A percentile compares a stretch with the other conserved stretches of the same genome.
Conservation (phyloP, 768 basidiomycete species). For the Calvatia gigantea region DNA sequence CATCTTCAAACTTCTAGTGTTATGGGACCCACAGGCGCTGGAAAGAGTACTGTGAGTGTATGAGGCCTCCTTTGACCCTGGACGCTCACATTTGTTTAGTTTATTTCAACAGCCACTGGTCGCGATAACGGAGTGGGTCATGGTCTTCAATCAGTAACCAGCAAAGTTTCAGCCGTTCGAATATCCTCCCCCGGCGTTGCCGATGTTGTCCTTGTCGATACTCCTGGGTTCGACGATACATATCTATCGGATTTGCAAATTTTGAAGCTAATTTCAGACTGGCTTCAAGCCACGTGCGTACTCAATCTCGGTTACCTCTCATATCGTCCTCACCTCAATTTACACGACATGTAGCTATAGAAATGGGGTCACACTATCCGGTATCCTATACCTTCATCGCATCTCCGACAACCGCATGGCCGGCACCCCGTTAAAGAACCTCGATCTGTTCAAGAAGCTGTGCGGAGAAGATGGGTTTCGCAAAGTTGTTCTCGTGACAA, state of each 20-base stretch:
- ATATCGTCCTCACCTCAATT: background rate
- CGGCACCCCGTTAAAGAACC: background rate
- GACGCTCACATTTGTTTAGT: background rate
- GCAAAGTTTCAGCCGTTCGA: conserved; percentile 16
- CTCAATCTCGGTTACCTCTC: background rate
- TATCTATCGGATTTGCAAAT: conserved; percentile 19
- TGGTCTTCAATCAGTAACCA: conserved; percentile 21
- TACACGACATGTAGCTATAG: background rate
- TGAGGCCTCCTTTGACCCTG: background rate
- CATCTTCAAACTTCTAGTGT: conserved; percentile 15
- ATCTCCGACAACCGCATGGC: conserved; percentile 6
- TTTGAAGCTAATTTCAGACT: conserved; percentile 21
- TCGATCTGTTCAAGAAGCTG: conserved; percentile 3
- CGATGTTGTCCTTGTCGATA: conserved; percentile 22
- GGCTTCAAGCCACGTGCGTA: conserved; percentile 23
- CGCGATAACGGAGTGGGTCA: conserved; percentile 21
- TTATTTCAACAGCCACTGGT: conserved; percentile 15
- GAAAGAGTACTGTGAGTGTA: conserved; percentile 26
- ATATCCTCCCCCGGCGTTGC: background rate
- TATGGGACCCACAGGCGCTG: conserved; percentile 28
- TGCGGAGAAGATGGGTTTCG: conserved; percentile 3
- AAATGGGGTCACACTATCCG: background rate
- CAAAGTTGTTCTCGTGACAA: conserved; percentile 7
- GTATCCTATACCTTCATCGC: conserved; percentile 5
- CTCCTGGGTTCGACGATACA: conserved; percentile 25